Conservation (phyloP, 176 grass and related monocot species). For the Elymus sibiricus region DNA sequence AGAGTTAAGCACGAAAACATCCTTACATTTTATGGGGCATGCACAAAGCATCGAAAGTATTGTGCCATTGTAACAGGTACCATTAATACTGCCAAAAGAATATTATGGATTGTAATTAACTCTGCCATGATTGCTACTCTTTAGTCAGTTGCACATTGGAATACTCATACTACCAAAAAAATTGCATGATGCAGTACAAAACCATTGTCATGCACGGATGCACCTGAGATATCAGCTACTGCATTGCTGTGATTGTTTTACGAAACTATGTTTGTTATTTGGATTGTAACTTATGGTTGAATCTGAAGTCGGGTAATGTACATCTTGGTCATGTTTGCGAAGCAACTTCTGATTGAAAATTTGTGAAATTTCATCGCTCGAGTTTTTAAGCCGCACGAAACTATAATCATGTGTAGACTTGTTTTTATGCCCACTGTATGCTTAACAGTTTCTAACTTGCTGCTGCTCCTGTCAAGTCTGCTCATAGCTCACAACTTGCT, state of each 20-base stretch:
- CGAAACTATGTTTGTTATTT: too few relatives aligned
- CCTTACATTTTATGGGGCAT: slow-evolving; percentile 82
- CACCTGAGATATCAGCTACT: not conserved
- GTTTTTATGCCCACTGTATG: not conserved
- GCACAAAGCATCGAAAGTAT: slow-evolving; percentile 45
- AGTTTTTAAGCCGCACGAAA: not conserved
- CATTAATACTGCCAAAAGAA: not conserved
- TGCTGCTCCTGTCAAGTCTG: not conserved
- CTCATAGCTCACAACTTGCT: not conserved
- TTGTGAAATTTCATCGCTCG: not conserved
- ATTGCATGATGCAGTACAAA: not conserved
- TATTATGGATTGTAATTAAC: not conserved
- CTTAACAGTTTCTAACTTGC: not conserved
- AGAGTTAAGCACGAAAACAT: slow-evolving; percentile 70
- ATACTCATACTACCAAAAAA: not conserved
- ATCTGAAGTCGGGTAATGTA: not conserved
- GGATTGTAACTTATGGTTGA: not conserved
- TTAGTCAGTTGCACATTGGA: not conserved
- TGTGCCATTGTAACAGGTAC: slow-evolving; percentile 82
- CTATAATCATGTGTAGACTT: not conserved
- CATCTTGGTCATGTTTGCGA: not conserved
- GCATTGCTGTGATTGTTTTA: not conserved
- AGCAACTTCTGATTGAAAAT: not conserved
- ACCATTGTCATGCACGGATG: not conserved
- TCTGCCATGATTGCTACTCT: not conserved